phyloP scores from a whole-genome alignment of 176 grass and related monocot species.

The Themeda triandra region DNA sequence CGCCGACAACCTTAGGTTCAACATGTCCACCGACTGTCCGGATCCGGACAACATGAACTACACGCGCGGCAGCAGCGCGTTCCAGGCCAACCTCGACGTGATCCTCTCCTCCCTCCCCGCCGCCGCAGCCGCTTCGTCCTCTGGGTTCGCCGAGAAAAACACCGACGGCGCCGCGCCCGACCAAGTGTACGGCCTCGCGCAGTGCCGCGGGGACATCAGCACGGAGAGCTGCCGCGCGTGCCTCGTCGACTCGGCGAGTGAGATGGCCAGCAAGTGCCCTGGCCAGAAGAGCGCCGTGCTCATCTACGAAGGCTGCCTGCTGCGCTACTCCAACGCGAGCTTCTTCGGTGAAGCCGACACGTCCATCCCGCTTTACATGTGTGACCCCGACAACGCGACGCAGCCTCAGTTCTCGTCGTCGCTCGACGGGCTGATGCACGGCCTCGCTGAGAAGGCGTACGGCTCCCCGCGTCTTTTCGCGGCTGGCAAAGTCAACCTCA shows the following conservation, averaged over 20 bases:
- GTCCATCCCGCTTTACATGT: fast-evolving
- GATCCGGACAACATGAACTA: no score
- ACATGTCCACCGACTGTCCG: no score
- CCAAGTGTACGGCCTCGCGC: constrained; percentile 44
- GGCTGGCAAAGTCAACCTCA: background rate
- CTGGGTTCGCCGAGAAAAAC: constrained; percentile 24
- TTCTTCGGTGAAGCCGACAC: constrained; percentile 35
- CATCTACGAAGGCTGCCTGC: constrained; percentile 34
- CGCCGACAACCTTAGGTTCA: no score
- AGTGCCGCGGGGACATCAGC: constrained; percentile 46
- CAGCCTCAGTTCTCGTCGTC: background rate
- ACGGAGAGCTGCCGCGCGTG: constrained; percentile 21
- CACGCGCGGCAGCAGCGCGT: background rate
- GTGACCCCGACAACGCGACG: background rate
- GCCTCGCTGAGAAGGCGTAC: constrained; percentile 2
- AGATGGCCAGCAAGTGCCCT: constrained; percentile 11
- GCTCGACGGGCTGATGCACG: constrained; percentile 29
- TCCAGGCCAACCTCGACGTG: constrained; percentile 43
- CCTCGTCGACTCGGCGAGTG: background rate
- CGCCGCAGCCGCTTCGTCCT: background rate
- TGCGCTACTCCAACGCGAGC: constrained; percentile 34
- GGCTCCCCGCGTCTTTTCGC: constrained; percentile 36
- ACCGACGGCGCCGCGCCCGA: background rate
- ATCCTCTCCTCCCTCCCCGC: constrained; percentile 17
- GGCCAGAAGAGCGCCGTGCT: background rate